Evolutionary conservation across 208 protist genomes (phyloP), one percentile per base, ranked within the genome.

Genomic region (Leishmania aethiopica): DNA sequence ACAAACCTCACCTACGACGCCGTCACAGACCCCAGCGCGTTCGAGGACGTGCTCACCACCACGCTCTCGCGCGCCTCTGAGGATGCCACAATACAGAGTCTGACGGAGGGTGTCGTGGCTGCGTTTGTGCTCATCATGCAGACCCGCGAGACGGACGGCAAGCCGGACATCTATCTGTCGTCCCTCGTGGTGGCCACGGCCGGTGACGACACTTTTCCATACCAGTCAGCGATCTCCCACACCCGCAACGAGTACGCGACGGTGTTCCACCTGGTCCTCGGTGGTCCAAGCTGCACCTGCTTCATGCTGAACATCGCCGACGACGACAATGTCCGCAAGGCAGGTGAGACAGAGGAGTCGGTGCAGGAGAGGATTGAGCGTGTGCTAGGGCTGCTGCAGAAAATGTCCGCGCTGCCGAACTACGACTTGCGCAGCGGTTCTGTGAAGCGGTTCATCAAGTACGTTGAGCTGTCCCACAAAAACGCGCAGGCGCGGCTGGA

Each of bases 351-450:
- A 13, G 83, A 89, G 53, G 86, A 92, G 40, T 80, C 78, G 1
- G 35, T 95, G 15, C 90, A 91, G 13, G 64, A 91, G 49, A 81
- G 80, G n/a, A 84, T 95, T 19, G 79, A 86, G 47, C 83, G 78
- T 10, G 77, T 91, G 40, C 80, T 95, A 28, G 71, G 57, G 6
- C 72, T 94, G 40, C 92, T 95, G 19, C 51, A 85, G 55, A 83
- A 83, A 53, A 92, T 97, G 85, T 78, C 87, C 0, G 81, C 13
- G 0, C 47, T 84, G n/a, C 84, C 91, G 80, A 97, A 97, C 77
- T 94, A 93, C 78, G 88, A 90, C 32, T 82, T 95, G 55, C 87
- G 93, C 76, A 95, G 87, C 78, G 93, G 92, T 4, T 97, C 93
- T 4, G 90, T 97, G 67, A 84, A 83, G 75, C 87, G 93, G 59